These are phyloP conservation scores for Termitomyces sp. DNA, from an alignment of 768 basidiomycete genomes.

Conservation along the genomic window DNA sequence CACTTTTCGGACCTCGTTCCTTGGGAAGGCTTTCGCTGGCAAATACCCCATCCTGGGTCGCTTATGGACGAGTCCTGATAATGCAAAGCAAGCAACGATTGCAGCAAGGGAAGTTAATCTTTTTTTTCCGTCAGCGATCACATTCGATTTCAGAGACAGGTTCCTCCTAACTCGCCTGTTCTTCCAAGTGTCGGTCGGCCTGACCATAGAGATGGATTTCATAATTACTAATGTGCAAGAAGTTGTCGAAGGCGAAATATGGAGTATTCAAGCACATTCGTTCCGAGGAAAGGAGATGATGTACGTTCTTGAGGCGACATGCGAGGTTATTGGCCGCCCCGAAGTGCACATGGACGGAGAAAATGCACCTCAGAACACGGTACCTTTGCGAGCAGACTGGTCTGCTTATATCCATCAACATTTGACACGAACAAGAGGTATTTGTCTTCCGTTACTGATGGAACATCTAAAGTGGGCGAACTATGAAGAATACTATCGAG, in stretches of 20 bases:
- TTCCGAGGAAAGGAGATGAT: slow-evolving; percentile 25
- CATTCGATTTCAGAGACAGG: slow-evolving; percentile 26
- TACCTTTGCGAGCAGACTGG: slow-evolving; percentile 58
- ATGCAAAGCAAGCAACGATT: slow-evolving; percentile 49
- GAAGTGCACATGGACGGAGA: background rate
- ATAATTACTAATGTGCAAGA: slow-evolving; percentile 44
- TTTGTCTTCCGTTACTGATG: slow-evolving; percentile 23
- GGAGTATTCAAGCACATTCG: slow-evolving; percentile 40
- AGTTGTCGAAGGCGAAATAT: slow-evolving; percentile 52
- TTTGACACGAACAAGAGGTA: slow-evolving; percentile 7
- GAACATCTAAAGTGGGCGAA: slow-evolving; percentile 58
- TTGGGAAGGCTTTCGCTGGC: slow-evolving; percentile 32
- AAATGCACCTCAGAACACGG: background rate
- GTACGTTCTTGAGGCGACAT: slow-evolving; percentile 65
- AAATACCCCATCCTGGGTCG: slow-evolving; percentile 30
- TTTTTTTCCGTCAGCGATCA: background rate
- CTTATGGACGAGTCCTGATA: slow-evolving; percentile 58
- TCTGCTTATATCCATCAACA: slow-evolving; percentile 41
- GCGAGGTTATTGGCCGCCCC: slow-evolving; percentile 59
- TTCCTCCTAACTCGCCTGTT: slow-evolving; percentile 60
- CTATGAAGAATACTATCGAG: slow-evolving; percentile 61
- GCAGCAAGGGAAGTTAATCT: slow-evolving; percentile 42
- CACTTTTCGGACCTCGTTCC: slow-evolving; percentile 44
- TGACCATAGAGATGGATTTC: slow-evolving; percentile 20
- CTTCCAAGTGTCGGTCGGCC: slow-evolving; percentile 54